Base-by-base conservation (phyloP, 345 rosid species). In the Populus ilicifolia region DNA sequence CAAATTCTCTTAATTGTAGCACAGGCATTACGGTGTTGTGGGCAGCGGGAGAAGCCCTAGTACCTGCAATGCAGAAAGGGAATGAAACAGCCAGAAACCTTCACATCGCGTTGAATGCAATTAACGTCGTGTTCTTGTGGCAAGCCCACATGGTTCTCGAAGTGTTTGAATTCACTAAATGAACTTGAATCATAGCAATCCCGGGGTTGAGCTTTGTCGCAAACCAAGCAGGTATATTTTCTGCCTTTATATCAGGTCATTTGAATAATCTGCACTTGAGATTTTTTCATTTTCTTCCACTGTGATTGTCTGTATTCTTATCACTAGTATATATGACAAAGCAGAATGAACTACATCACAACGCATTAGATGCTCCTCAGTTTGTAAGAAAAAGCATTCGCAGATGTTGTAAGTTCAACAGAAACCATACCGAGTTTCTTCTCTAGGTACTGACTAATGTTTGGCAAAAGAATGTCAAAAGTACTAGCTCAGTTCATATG, bases 111-210 rank as follows among this genome's bases (percentile, higher is more conserved):
- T 84, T 93, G 89, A 95, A 93, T 73, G 65, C 84, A 5, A 44
- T 90, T 48, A 93, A 95, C 50, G 92, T 95, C 71, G 54, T 83
- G 36, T 95, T 95, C 67, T 62, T 95, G 44, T 90, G 84, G 91
- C 93, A 95, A 84, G 85, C 92, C 80, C 99, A 95, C 77, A 93
- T 93, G 8, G 91, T 93, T 44, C 68, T 85, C 61, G 90, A 88
- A 84, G 98, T 95, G 39, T 87, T 93, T 71, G 97, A 95, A 77
- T 91, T 93, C 86, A 90, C 98, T 38, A 83, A 89, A 61, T 93
- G 97, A 97, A 96, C 98, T 79, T 94, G 86, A 86, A 46, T 48
- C 72, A 38, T 39, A 21, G 38, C 16, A 9, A 48, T 41, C 21
- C 46, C 67, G 46, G 67, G 33, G 48, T 0, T 67, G 48, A 70